Percentiles rank a stretch among this genome's conserved stretches.
Evolutionary conservation across 768 basidiomycete genomes (phyloP).

Genomic region (Trametes villosa): DNA sequence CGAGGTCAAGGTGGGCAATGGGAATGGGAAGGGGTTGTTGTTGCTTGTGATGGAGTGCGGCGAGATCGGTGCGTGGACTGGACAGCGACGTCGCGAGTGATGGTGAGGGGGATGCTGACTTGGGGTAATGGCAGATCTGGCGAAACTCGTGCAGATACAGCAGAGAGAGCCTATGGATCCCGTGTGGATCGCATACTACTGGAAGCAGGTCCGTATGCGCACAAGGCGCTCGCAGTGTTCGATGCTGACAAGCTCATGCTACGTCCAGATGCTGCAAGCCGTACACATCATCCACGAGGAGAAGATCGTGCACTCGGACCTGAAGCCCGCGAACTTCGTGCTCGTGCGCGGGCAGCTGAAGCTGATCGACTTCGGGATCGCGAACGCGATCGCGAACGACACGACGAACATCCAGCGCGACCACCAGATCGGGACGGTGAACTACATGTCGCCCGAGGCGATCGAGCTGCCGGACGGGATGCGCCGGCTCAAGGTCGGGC

Average conservation of each 20-base stretch:
- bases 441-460: constrained; percentile 99
- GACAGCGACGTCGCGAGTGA: background rate
- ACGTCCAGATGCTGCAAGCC: constrained; percentile 90
- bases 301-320: constrained; percentile 97
- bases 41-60: constrained; percentile 97
- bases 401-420: constrained; percentile 98
- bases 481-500: constrained; percentile 91
- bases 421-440: constrained; percentile 95
- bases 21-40: constrained; percentile 73
- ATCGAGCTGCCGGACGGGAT: constrained; percentile 87
- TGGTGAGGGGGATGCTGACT: constrained; percentile 2
- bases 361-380: constrained; percentile 99
- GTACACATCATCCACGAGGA: constrained; percentile 99
- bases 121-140: constrained; percentile 57
- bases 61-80: constrained; percentile 58
- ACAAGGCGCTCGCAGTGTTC: background rate
- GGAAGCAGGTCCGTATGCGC: constrained; percentile 82
- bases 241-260: background rate
- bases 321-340: constrained; percentile 99
- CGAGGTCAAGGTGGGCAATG: constrained; percentile 76
- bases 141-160: constrained; percentile 81
- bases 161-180: constrained; percentile 85
- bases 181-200: constrained; percentile 94
- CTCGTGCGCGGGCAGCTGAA: constrained; percentile 94
- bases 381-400: constrained; percentile 97